These are phyloP conservation scores for Eucalyptus pauciflora DNA, from an alignment of 345 rosid genomes.

Conservation along the genomic window DNA sequence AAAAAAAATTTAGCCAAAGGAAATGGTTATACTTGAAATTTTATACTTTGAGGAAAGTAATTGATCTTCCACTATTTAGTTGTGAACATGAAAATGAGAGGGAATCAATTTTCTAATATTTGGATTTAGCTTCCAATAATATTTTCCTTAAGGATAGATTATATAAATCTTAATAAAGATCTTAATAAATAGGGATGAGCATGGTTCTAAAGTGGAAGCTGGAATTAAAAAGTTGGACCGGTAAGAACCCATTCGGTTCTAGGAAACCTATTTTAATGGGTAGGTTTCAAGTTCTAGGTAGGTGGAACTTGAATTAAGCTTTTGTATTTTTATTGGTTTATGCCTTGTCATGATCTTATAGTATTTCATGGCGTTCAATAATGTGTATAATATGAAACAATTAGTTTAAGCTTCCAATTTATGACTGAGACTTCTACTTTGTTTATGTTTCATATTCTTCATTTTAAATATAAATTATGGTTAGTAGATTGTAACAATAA, in stretches of 20 bases:
- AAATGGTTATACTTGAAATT: too few species aligned
- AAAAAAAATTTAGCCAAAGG: too few species aligned
- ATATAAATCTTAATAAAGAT: not conserved
- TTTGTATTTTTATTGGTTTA: too few species aligned
- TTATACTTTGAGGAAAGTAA: not conserved
- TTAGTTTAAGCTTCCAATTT: too few species aligned
- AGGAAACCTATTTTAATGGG: fast-evolving
- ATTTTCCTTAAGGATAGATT: not conserved
- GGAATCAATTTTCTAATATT: not conserved
- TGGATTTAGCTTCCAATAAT: not conserved
- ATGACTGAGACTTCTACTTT: too few species aligned
- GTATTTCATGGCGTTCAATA: too few species aligned
- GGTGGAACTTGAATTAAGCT: too few species aligned
- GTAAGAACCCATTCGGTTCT: fast-evolving
- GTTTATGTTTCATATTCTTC: too few species aligned
- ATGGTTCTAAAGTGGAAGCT: fast-evolving
- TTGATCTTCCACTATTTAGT: not conserved
- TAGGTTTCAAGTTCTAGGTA: too few species aligned
- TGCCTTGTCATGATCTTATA: too few species aligned
- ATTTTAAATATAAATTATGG: too few species aligned
- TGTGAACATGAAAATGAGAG: not conserved
- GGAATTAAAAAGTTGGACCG: fast-evolving
- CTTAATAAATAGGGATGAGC: not conserved
- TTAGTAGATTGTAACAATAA: fast-evolving
- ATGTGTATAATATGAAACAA: too few species aligned